Conservation (phyloP, 129 eudicot genomes). For the Pseudognaphalium luteoalbum region DNA sequence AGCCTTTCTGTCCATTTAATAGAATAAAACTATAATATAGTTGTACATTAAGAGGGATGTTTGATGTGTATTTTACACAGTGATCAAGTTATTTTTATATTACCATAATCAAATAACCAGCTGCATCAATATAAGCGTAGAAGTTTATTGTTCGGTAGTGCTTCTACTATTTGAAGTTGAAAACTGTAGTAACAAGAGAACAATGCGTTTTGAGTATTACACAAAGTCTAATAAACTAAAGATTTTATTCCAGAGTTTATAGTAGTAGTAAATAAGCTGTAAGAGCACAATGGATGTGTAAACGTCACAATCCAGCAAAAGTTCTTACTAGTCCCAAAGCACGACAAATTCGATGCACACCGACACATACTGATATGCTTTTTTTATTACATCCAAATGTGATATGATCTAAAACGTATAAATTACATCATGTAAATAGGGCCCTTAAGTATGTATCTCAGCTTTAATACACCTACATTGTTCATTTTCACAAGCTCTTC, state of each 20-base stretch:
- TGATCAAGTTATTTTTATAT: not conserved
- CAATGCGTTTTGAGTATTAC: not conserved
- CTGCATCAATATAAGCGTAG: not conserved
- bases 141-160: not conserved
- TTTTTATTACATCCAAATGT: not conserved
- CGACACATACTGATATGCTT: not conserved
- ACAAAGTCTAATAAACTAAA: not conserved
- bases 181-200: not conserved
- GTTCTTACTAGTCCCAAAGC: not conserved
- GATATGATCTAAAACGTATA: not conserved
- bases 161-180: not conserved
- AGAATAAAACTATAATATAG: not conserved
- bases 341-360: slow-evolving; percentile 2
- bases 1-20: not conserved
- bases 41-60: not conserved
- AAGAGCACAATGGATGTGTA: not conserved
- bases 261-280: not conserved
- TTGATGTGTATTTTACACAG: not conserved
- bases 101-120: not conserved
- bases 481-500: not conserved
- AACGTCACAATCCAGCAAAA: not conserved
- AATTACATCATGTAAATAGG: slow-evolving; percentile 5
- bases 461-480: not conserved
- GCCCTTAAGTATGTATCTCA: slow-evolving; percentile 12
- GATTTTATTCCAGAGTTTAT: not conserved